Conservation (phyloP, 2,329 filamentous ascomycete species). For the Diplodia mutila region DNA sequence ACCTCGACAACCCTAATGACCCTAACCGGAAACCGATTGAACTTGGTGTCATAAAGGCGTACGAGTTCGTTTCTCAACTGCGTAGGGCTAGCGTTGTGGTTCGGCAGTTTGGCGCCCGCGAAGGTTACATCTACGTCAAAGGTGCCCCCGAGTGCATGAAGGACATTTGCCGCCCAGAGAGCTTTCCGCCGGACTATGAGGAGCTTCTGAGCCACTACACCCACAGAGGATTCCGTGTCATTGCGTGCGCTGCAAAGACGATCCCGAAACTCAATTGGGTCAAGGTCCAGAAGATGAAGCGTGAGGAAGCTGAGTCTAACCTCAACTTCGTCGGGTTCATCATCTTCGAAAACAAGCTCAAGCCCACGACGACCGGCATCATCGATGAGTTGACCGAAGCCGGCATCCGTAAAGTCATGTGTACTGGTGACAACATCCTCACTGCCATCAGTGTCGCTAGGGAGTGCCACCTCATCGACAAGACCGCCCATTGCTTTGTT, state of each 20-base stretch:
- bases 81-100: constrained; percentile 92
- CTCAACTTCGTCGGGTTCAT: constrained; percentile 95
- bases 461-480: constrained; percentile 83
- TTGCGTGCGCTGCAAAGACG: constrained; percentile 90
- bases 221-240: constrained; percentile 93
- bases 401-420: constrained; percentile 90
- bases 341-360: constrained; percentile 98
- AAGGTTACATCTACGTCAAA: constrained; percentile 90
- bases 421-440: constrained; percentile 95
- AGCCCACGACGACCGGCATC: constrained; percentile 79
- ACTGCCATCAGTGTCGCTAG: constrained; percentile 95
- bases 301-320: constrained; percentile 78
- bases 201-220: constrained; percentile 89
- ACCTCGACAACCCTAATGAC: constrained; percentile 56
- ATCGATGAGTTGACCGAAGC: constrained; percentile 81
- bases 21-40: constrained; percentile 65
- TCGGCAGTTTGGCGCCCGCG: constrained; percentile 80
- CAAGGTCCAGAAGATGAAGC: constrained; percentile 91
- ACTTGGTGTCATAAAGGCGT: constrained; percentile 85
- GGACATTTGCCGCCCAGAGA: constrained; percentile 84
- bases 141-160: constrained; percentile 96
- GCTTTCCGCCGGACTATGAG: constrained; percentile 86
- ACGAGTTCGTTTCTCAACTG: constrained; percentile 93
- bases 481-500: constrained; percentile 85
- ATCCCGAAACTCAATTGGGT: constrained; percentile 89